Evolutionary conservation across 305 asterid genomes (phyloP), one percentile per base, ranked within the genome.

Genomic region (Rubia occidens): DNA sequence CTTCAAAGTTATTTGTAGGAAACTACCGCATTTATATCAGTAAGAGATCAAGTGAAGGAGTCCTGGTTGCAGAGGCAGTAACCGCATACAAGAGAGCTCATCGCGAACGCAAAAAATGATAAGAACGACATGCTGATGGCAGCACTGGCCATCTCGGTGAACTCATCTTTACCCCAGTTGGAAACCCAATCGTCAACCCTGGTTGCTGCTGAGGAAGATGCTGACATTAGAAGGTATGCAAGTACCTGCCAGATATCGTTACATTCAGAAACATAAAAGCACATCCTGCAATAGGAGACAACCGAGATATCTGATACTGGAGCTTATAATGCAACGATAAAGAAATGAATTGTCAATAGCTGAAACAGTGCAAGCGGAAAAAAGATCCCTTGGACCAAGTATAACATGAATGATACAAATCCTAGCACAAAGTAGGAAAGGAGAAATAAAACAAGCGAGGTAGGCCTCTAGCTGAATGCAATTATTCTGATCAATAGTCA

Each of bases 141-240:
- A 70, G 84, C 85, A 67, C 58, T 69, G 2, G 83, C 85, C 85
- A 80, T 82, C 69, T 76, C 73, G 14, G 83, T 75, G 70, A 82
- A 82, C 76, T 77, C 80, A 47, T 82, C 86, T 29, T 79, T 75
- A 11, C 84, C 86, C 86, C 86, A 82, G 49, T 78, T 79, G 44
- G 78, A 77, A 40, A 76, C 74, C 86, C 86, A 79, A 67, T 77
- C 86, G 67, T 69, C 71, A 62, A 77, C 80, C 70, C 86, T 75
- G n/a, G 82, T 77, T 9, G 86, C 86, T 18, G 86, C 75, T 8
- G 84, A 79, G 45, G 83, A 79, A 66, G 83, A 82, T 66, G 86
- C 83, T 29, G 86, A 82, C 81, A 79, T 79, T 10, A 82, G 68
- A 49, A 82, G 84, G 75, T 82, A 82, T 32, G 86, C 82, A 65